phyloP scores from a whole-genome alignment of 495 filamentous ascomycete species.

The Hypoxylon intermedium region DNA sequence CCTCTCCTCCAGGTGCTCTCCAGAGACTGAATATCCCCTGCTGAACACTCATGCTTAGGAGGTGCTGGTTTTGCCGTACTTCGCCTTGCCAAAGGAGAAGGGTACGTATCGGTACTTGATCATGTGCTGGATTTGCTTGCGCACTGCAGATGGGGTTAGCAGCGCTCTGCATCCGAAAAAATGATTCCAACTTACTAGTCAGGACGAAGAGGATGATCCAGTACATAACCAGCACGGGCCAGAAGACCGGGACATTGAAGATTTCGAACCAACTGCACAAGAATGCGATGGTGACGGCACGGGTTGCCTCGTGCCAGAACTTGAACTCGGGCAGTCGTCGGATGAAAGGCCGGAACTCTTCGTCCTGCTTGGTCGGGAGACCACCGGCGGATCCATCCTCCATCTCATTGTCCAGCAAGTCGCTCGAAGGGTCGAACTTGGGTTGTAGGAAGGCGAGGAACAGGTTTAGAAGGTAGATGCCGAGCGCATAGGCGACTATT shows the following conservation, averaged over 20 bases:
- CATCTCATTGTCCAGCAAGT: slow-evolving; percentile 87
- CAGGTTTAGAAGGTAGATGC: slow-evolving; percentile 98
- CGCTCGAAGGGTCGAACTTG: slow-evolving; percentile 98
- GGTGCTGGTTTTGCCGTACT: slow-evolving; percentile 68
- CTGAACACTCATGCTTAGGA: slow-evolving; percentile 31
- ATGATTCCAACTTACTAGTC: slow-evolving; percentile 74
- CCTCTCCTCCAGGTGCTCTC: too few relatives aligned
- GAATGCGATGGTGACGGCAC: slow-evolving; percentile 84
- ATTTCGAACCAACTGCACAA: slow-evolving; percentile 88
- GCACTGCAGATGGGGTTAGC: slow-evolving; percentile 66
- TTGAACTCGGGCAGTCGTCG: slow-evolving; percentile 97
- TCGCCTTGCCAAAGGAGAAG: slow-evolving; percentile 90
- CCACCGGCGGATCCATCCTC: slow-evolving; percentile 83
- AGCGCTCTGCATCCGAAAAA: not conserved
- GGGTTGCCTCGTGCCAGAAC: slow-evolving; percentile 96
- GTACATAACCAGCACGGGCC: slow-evolving; percentile 97
- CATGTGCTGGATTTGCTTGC: slow-evolving; percentile 99
- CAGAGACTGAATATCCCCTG: not conserved
- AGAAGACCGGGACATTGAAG: slow-evolving; percentile 98
- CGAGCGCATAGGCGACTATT: slow-evolving; percentile 92
- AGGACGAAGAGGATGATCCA: slow-evolving; percentile 95
- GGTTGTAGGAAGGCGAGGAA: slow-evolving; percentile 98
- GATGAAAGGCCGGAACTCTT: slow-evolving; percentile 98
- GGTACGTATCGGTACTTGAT: slow-evolving; percentile 99
- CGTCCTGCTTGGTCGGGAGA: slow-evolving; percentile 91